Conservation (phyloP, 306 rosid species). For the Prunus persica region Prunus_persica_NCBIv2 NC_034009.1:16060501-16061000, state of each 20-base stretch:
- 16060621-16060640: slow-evolving; percentile 85
- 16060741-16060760: neutral
- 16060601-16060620: slow-evolving; percentile 77
- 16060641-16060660: slow-evolving; percentile 73
- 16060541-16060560: neutral
- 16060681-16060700: slow-evolving; percentile 41
- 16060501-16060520: neutral
- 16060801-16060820: neutral
- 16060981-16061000: too few relatives aligned
- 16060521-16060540: neutral
- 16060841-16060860: slow-evolving; percentile 2
- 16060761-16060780: neutral
- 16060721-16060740: slow-evolving; percentile 23
- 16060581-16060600: slow-evolving; percentile 68
- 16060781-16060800: slow-evolving; percentile 5
- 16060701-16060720: slow-evolving; percentile 17
- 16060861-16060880: slow-evolving; percentile 6
- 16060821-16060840: neutral
- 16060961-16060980: neutral
- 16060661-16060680: slow-evolving; percentile 53
- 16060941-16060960: neutral
- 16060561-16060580: slow-evolving; percentile 66
- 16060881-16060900: slow-evolving; percentile 1
- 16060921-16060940: neutral
- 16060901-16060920: slow-evolving; percentile 12